Conservation (phyloP, 345 rosid genomes). For the Arabidopsis thaliana region DNA sequence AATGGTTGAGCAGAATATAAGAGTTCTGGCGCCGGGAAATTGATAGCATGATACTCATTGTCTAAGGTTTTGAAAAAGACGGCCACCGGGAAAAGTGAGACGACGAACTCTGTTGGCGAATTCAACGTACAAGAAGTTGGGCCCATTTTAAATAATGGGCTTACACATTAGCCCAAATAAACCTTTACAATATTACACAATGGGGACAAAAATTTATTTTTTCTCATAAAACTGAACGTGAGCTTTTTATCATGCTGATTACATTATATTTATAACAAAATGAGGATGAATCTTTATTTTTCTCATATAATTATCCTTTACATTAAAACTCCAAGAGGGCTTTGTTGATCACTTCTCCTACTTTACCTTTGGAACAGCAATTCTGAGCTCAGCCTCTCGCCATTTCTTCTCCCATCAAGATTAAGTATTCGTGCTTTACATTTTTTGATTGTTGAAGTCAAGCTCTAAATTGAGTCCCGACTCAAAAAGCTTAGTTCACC, state of each 20-base stretch:
- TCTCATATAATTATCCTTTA: neutral
- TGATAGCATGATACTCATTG: constrained; percentile 40
- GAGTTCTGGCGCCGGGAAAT: constrained; percentile 42
- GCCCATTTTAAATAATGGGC: constrained; percentile 19
- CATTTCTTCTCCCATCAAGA: no score
- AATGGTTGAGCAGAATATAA: neutral
- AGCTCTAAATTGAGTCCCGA: no score
- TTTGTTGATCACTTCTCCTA: constrained; percentile 81
- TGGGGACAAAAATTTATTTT: neutral
- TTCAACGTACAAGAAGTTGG: neutral
- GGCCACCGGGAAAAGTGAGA: constrained; percentile 16
- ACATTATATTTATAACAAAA: neutral
- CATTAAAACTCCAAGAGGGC: constrained; percentile 61
- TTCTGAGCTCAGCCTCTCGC: no score
- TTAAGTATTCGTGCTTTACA: no score
- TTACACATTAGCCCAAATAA: neutral
- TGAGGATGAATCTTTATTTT: constrained; percentile 4
- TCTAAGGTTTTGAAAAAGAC: constrained; percentile 18
- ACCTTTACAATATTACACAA: neutral
- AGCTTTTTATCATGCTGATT: neutral
- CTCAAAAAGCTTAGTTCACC: no score
- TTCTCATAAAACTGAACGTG: neutral
- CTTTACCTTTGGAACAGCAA: no score
- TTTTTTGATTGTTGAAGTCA: no score
- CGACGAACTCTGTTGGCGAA: constrained; percentile 8